phyloP scores from a whole-genome alignment of 192 early-diverging fungal species.

The Gorgonomyces haynaldii region DNA sequence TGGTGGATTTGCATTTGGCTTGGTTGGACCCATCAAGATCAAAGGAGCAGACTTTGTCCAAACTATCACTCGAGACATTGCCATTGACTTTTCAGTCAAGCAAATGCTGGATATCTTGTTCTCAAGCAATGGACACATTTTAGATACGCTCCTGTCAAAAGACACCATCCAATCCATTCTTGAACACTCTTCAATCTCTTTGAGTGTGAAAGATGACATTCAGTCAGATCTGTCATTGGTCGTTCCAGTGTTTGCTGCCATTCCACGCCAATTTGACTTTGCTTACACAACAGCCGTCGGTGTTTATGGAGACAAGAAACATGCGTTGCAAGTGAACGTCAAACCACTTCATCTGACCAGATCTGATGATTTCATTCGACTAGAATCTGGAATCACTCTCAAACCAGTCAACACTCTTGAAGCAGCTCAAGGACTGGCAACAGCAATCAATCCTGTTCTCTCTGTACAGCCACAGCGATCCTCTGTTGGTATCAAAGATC shows the following conservation, averaged over 20 bases:
- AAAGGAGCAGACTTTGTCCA: conserved; percentile 3
- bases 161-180: conserved; percentile 3
- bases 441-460: conserved; percentile 29
- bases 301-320: not conserved
- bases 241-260: not conserved
- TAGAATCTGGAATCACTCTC: conserved; percentile 11
- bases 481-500: conserved; percentile 11
- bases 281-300: not conserved
- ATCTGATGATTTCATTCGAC: conserved; percentile 9
- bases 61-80: not conserved
- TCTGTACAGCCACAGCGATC: conserved; percentile 11
- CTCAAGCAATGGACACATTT: not conserved
- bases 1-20: not conserved
- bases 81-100: not conserved
- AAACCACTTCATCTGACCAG: not conserved
- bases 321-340: not conserved
- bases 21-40: conserved; percentile 5
- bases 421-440: conserved; percentile 24
- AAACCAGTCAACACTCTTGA: conserved; percentile 14
- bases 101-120: not conserved
- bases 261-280: conserved; percentile 1
- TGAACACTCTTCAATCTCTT: not conserved
- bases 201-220: conserved; percentile 4
- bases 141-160: not conserved
- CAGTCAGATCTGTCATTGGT: not conserved